Evolutionary conservation across 2,329 filamentous ascomycete species (phyloP).

Genomic region (Pseudodiploospora longispora): DNA sequence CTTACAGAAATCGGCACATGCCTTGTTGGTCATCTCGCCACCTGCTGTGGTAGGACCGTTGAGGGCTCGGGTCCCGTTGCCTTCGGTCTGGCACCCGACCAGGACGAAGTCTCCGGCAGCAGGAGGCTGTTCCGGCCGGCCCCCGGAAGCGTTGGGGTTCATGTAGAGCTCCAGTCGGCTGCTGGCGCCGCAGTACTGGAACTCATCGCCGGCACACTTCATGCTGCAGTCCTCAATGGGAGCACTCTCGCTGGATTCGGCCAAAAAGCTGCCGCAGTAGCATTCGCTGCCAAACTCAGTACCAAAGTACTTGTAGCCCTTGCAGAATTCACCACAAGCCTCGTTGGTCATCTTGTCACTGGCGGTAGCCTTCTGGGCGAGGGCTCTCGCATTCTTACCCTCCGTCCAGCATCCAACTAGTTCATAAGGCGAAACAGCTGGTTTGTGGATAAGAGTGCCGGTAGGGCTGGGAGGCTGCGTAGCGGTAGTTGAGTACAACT

Average conservation of each 20-base stretch:
- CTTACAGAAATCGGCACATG: conserved; percentile 24
- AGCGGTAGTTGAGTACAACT: conserved; percentile 34
- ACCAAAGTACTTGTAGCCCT: conserved; percentile 32
- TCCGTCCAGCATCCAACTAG: conserved; percentile 35
- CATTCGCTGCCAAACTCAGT: conserved; percentile 32
- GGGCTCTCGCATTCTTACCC: conserved; percentile 25
- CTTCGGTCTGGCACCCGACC: conserved; percentile 30
- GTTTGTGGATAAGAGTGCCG: conserved; percentile 14
- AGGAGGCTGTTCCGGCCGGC: conserved; percentile 23
- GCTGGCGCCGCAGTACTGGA: conserved; percentile 26
- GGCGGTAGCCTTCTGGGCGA: conserved; percentile 19
- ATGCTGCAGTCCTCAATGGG: conserved; percentile 26
- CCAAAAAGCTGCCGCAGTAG: conserved; percentile 29
- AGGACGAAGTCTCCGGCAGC: conserved; percentile 24
- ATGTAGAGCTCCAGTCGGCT: conserved; percentile 27
- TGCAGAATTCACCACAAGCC: conserved; percentile 25
- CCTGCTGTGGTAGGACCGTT: conserved; percentile 13
- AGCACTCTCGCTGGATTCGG: conserved; percentile 17
- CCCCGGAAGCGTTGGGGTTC: conserved; percentile 17
- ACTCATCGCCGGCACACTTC: conserved; percentile 23
- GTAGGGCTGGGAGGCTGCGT: conserved; percentile 22
- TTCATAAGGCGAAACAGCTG: conserved; percentile 19
- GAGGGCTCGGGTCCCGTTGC: conserved; percentile 25
- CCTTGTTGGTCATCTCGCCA: conserved; percentile 24
- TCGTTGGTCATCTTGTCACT: conserved; percentile 25